Percentiles rank a stretch among this genome's conserved stretches.
phyloP scores from a whole-genome alignment of 768 basidiomycete species.

The Tricholoma matsutake region DNA sequence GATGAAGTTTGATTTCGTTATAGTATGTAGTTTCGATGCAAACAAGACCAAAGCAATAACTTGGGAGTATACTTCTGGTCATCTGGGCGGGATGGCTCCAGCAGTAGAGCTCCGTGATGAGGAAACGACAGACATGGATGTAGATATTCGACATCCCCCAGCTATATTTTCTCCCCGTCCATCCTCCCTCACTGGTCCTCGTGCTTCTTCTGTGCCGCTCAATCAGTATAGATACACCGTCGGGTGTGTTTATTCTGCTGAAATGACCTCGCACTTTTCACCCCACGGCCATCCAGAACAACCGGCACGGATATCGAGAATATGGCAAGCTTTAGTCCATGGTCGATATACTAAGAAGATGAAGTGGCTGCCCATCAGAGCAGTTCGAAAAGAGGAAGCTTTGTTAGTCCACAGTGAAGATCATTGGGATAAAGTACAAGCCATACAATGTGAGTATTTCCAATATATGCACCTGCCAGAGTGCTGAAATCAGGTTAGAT shows the following conservation, averaged over 20 bases:
- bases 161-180: not conserved
- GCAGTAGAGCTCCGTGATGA: not conserved
- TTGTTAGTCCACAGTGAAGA: conserved; percentile 87
- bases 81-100: conserved; percentile 2
- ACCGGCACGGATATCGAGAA: conserved; percentile 80
- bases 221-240: conserved; percentile 45
- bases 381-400: conserved; percentile 74
- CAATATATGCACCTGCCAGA: not conserved
- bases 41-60: not conserved
- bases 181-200: conserved; percentile 18
- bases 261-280: conserved; percentile 84
- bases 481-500: conserved; percentile 37
- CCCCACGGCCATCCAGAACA: conserved; percentile 61
- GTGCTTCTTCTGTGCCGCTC: conserved; percentile 44
- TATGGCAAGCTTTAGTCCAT: conserved; percentile 63
- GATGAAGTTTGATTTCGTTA: not conserved
- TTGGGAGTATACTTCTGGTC: not conserved
- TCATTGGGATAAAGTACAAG: conserved; percentile 88
- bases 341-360: conserved; percentile 64
- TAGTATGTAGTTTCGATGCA: no score
- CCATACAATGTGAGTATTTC: conserved; percentile 67
- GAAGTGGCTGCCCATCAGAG: conserved; percentile 73
- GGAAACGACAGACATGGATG: not conserved
- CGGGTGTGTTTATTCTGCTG: conserved; percentile 82
- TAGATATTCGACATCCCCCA: not conserved